A percentile compares a stretch with the other conserved stretches of the same genome.
Conservation (phyloP, 371 early-diverging fungal species). For the Mortierella sp. region DNA sequence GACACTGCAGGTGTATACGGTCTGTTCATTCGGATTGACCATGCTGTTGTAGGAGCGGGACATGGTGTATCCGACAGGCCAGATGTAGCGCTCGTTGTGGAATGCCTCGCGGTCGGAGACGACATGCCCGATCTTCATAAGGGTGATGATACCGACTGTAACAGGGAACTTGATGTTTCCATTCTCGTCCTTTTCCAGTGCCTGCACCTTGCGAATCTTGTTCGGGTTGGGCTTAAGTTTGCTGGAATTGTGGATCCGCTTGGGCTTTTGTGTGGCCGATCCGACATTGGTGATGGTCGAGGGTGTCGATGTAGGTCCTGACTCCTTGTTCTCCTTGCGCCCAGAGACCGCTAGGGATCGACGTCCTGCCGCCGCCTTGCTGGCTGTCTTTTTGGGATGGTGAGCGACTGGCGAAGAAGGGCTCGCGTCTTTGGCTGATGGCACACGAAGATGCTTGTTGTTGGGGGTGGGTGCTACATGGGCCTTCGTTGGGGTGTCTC, state of each 20-base stretch:
- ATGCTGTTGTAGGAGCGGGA: constrained; percentile 82
- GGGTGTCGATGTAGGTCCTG: constrained; percentile 2
- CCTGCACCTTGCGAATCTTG: constrained; percentile 63
- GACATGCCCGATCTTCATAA: constrained; percentile 81
- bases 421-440: constrained; percentile 4
- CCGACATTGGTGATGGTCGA: constrained; percentile 48
- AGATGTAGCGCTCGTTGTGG: constrained; percentile 94
- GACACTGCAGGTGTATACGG: constrained; percentile 84
- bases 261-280: constrained; percentile 57
- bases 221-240: constrained; percentile 61
- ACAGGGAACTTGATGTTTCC: constrained; percentile 87
- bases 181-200: constrained; percentile 73
- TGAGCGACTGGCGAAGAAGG: neutral
- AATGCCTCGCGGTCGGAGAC: constrained; percentile 85
- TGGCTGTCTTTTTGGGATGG: constrained; percentile 30
- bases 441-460: constrained; percentile 13
- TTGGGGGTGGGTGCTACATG: neutral
- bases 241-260: constrained; percentile 65
- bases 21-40: constrained; percentile 76
- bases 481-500: neutral
- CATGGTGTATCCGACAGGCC: constrained; percentile 86
- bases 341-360: constrained; percentile 13
- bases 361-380: neutral
- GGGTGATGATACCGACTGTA: constrained; percentile 85
- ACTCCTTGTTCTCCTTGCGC: constrained; percentile 7